Base-by-base conservation (phyloP, 768 basidiomycete genomes). In the Dioszegia hungarica region DNA sequence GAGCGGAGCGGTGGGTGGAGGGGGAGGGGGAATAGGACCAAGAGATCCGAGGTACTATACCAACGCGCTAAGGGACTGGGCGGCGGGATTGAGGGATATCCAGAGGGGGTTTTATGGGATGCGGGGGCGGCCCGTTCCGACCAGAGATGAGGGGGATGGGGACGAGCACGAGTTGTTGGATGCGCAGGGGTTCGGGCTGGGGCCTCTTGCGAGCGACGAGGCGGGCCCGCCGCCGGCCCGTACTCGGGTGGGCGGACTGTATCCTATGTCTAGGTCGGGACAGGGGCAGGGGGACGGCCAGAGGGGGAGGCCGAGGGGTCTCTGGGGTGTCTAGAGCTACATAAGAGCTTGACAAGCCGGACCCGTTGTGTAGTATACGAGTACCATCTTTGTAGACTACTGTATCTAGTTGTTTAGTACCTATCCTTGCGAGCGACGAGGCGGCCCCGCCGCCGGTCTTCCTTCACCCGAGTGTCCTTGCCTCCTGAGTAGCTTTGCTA, bases 121-220 rank as follows among this genome's bases (percentile, higher is more conserved):
- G 64, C 46, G 61, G 12, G 71, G 66, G 5, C 2, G 68, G 50
- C 61, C 58, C 0, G 20, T 60, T 9, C 45, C 58, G 15, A 44
- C 54, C 11, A 20, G 22, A 36, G 2, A 5, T 8, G 15, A 46
- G 19, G 28, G 11, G 22, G 33, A 43, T n/a, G 59, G 55, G 29
- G 62, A 60, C 33, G 72, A 64, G 27, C 66, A 70, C 55, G 72
- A 73, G 60, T 47, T 73, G 50, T 54, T 73, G 1, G 68, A 70
- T 57, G 68, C 72, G 17, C 65, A 66, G 43, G 68, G 68, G 1
- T 70, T 64, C 34, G 68, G 68, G 9, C 39, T 70, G 27, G 68
- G 61, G 25, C 68, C 68, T n/a, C n/a, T n/a, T n/a, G n/a, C n/a
- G n/a, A n/a, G n/a, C n/a, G n/a, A n/a, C n/a, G n/a, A n/a, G n/a